Evolutionary conservation across 176 grass and related monocot genomes (phyloP).

Genomic region (Phoenix dactylifera): DNA sequence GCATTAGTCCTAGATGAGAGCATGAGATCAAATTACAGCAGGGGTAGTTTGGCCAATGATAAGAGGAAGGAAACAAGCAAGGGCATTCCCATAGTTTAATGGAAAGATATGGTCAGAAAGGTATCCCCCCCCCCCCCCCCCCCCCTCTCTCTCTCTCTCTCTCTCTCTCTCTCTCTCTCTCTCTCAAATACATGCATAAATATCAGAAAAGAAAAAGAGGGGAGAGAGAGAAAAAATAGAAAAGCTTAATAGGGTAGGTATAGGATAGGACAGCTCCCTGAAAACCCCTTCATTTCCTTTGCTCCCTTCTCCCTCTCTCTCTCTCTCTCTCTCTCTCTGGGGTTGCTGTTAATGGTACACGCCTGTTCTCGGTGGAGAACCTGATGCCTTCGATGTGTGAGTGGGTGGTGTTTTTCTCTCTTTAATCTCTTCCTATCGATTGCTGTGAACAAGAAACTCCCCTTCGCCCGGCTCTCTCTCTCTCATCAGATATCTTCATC

Average conservation of each 20-base stretch:
- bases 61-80: too few relatives aligned
- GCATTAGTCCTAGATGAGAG: too few relatives aligned
- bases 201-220: neutral
- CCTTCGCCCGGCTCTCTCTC: slow-evolving; percentile 6
- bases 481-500: neutral
- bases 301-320: too few relatives aligned
- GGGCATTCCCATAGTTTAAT: too few relatives aligned
- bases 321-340: neutral
- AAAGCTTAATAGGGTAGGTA: slow-evolving; percentile 34
- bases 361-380: neutral
- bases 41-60: too few relatives aligned
- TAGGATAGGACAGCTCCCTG: slow-evolving; percentile 57
- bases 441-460: slow-evolving; percentile 10
- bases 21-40: too few relatives aligned
- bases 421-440: slow-evolving; percentile 22
- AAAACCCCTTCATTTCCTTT: slow-evolving; percentile 7
- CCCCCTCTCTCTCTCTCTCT: neutral
- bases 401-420: slow-evolving; percentile 20
- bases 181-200: neutral
- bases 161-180: neutral
- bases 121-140: too few relatives aligned
- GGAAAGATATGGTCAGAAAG: neutral
- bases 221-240: slow-evolving; percentile 16
- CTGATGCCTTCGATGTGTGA: slow-evolving; percentile 6
- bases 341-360: neutral